Conservation (phyloP, 257 asterid species). For the Paulownia fortunei region DNA sequence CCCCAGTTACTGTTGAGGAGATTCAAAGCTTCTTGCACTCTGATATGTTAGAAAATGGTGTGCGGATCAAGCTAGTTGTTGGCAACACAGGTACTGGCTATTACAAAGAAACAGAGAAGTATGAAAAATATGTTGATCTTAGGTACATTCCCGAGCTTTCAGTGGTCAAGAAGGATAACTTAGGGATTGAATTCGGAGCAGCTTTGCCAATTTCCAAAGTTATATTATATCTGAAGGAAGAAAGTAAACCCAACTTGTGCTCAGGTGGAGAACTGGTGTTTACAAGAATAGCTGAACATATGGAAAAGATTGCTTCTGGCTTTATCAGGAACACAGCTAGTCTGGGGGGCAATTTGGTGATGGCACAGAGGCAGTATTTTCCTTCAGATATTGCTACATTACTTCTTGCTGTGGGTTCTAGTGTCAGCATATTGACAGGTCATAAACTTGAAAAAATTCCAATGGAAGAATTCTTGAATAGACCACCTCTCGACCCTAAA, state of each 20-base stretch:
- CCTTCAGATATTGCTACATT: slow-evolving; percentile 72
- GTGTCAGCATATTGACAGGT: slow-evolving; percentile 48
- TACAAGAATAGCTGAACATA: slow-evolving; percentile 55
- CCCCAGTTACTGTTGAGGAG: slow-evolving; percentile 51
- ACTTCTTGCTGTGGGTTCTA: slow-evolving; percentile 61
- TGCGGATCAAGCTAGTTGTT: slow-evolving; percentile 41
- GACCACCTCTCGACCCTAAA: slow-evolving; percentile 56
- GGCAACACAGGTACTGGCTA: slow-evolving; percentile 64
- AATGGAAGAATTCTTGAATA: slow-evolving; percentile 53
- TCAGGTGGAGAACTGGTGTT: slow-evolving; percentile 38
- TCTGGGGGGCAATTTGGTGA: slow-evolving; percentile 72
- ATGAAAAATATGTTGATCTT: slow-evolving; percentile 52
- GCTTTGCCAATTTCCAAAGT: slow-evolving; percentile 62
- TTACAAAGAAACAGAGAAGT: slow-evolving; percentile 48
- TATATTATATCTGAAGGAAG: slow-evolving; percentile 48
- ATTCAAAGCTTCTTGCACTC: slow-evolving; percentile 46
- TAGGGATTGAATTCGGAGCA: slow-evolving; percentile 66
- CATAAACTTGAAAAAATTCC: slow-evolving; percentile 42
- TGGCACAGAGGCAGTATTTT: slow-evolving; percentile 66
- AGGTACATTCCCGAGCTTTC: slow-evolving; percentile 59
- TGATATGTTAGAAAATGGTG: slow-evolving; percentile 29
- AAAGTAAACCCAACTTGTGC: slow-evolving; percentile 15
- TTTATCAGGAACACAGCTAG: slow-evolving; percentile 71
- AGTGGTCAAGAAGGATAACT: slow-evolving; percentile 39
- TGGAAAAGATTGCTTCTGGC: slow-evolving; percentile 70